Percentiles rank a stretch among this genome's conserved stretches.
phyloP scores from a whole-genome alignment of 192 early-diverging fungal species.

The Linnemannia zychae region DNA sequence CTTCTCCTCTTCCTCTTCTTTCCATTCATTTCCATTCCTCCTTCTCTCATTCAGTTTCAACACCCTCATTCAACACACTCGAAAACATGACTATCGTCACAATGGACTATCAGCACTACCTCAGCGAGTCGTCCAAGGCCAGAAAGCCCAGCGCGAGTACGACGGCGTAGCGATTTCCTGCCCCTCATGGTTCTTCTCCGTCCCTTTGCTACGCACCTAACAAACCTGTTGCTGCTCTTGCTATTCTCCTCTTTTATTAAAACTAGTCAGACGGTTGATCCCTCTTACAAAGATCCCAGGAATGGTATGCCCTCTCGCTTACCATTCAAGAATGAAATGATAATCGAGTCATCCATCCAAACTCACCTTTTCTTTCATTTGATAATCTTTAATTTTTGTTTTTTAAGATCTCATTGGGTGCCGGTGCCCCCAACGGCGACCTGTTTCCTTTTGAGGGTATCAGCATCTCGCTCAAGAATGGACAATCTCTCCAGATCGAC shows the following conservation, averaged over 20 bases:
- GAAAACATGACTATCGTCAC: constrained; percentile 15
- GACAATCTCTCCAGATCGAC: constrained; percentile 71
- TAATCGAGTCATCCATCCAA: background rate
- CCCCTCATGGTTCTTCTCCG: background rate
- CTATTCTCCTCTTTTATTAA: background rate
- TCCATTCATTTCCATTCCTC: background rate
- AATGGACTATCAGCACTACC: constrained; percentile 57
- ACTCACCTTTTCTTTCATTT: background rate
- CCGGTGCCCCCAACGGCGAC: constrained; percentile 74
- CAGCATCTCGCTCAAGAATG: constrained; percentile 64
- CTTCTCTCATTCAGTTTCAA: background rate
- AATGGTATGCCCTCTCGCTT: constrained; percentile 45
- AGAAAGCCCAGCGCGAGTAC: constrained; percentile 64
- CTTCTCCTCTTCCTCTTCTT: background rate
- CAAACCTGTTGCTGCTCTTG: background rate
- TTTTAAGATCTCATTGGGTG: constrained; percentile 76
- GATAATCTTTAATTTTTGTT: too few species aligned
- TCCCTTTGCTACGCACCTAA: background rate
- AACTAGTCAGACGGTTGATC: constrained; percentile 49
- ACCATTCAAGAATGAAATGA: too few species aligned
- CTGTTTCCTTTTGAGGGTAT: constrained; percentile 77
- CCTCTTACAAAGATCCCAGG: constrained; percentile 54
- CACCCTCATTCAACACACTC: background rate
- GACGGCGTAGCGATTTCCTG: background rate
- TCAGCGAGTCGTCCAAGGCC: constrained; percentile 57